Evolutionary conservation across 192 early-diverging fungal genomes (phyloP).

Genomic region (Entomortierella beljakovae): DNA sequence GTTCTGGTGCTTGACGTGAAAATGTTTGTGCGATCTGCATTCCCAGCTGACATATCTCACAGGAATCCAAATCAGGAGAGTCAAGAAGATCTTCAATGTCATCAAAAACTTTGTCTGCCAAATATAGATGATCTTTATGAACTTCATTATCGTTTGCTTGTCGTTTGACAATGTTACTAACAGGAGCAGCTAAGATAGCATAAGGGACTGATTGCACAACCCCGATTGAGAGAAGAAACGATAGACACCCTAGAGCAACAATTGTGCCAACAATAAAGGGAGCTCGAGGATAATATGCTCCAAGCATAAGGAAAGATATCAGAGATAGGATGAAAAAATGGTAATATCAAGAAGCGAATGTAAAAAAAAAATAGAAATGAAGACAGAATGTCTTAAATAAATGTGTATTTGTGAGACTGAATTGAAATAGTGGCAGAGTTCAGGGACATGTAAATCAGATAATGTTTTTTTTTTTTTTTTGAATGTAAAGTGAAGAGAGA

Average conservation of each 20-base stretch:
- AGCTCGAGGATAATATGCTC: not conserved
- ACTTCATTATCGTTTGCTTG: not conserved
- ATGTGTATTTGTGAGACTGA: too few species aligned
- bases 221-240: not conserved
- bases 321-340: too few species aligned
- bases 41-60: slow-evolving; percentile 44
- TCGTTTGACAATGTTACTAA: not conserved
- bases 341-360: too few species aligned
- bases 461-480: too few species aligned
- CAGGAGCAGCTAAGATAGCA: not conserved
- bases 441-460: too few species aligned
- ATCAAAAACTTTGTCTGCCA: slow-evolving; percentile 15
- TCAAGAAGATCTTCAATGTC: slow-evolving; percentile 42
- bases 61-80: slow-evolving; percentile 36
- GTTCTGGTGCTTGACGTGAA: slow-evolving; percentile 32
- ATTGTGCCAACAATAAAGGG: not conserved
- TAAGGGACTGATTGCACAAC: not conserved
- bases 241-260: not conserved
- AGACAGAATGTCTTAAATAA: too few species aligned
- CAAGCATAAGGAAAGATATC: not conserved
- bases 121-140: slow-evolving; percentile 17
- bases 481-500: too few species aligned
- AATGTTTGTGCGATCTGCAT: slow-evolving; percentile 33
- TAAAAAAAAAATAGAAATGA: too few species aligned
- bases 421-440: too few species aligned